phyloP scores from a whole-genome alignment of 2,329 filamentous ascomycete species.

The Colletotrichum musicola region DNA sequence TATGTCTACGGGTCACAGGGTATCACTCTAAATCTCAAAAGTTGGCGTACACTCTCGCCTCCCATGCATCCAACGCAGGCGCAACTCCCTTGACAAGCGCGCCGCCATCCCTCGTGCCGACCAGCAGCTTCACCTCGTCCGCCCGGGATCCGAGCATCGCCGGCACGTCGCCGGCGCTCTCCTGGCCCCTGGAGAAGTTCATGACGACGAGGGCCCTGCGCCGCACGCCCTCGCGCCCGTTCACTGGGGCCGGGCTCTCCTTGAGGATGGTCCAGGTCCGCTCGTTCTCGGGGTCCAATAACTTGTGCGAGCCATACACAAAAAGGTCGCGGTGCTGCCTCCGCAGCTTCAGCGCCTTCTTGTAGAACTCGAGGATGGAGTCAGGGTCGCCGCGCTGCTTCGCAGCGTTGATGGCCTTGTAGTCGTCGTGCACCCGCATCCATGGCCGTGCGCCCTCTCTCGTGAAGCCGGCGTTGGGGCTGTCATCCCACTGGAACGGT shows the following conservation, averaged over 20 bases:
- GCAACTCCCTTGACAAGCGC: slow-evolving; percentile 9
- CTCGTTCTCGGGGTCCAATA: slow-evolving; percentile 63
- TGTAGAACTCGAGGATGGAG: slow-evolving; percentile 72
- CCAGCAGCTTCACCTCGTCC: slow-evolving; percentile 42
- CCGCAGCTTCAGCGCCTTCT: slow-evolving; percentile 62
- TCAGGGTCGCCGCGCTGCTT: slow-evolving; percentile 57
- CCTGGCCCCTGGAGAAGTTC: slow-evolving; percentile 59
- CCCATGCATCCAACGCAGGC: slow-evolving; percentile 44
- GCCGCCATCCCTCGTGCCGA: slow-evolving; percentile 42
- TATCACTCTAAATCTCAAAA: slow-evolving; percentile 38
- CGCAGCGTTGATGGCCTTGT: slow-evolving; percentile 67
- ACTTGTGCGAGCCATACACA: slow-evolving; percentile 70
- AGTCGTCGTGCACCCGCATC: slow-evolving; percentile 76
- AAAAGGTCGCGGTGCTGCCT: slow-evolving; percentile 70
- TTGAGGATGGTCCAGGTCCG: slow-evolving; percentile 69
- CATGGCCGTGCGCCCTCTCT: slow-evolving; percentile 62
- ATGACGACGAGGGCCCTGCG: slow-evolving; percentile 55
- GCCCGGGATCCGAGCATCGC: slow-evolving; percentile 41
- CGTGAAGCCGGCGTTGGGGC: slow-evolving; percentile 72
- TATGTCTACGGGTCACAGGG: background rate
- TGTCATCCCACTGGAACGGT: slow-evolving; percentile 75
- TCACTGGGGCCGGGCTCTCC: slow-evolving; percentile 42
- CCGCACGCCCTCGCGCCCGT: slow-evolving; percentile 38
- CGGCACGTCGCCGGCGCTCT: slow-evolving; percentile 44
- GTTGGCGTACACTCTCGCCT: slow-evolving; percentile 45